Percentiles rank a stretch among this genome's conserved stretches.
Evolutionary conservation across 2,329 filamentous ascomycete genomes (phyloP).

Genomic region (Scedosporium aurantiacum): DNA sequence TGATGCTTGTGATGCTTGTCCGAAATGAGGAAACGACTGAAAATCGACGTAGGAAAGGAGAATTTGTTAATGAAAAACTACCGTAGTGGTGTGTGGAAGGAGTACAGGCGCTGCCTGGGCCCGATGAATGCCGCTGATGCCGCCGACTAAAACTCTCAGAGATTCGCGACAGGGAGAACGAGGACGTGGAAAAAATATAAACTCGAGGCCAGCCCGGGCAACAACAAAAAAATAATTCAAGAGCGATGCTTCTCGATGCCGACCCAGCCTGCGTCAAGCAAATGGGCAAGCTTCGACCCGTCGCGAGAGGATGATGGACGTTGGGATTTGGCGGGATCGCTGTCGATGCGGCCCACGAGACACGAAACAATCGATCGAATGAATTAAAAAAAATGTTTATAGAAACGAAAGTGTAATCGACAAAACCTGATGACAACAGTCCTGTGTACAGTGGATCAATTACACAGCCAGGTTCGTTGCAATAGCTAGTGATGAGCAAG

Average conservation of each 20-base stretch:
- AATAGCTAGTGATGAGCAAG: constrained; percentile 15
- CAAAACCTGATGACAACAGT: constrained; percentile 20
- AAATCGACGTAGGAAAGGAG: background rate
- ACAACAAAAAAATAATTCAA: constrained; percentile 5
- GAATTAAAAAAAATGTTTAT: constrained; percentile 28
- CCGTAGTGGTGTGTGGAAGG: background rate
- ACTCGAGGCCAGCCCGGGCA: constrained; percentile 13
- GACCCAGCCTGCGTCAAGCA: constrained; percentile 15
- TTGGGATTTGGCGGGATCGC: constrained; percentile 15
- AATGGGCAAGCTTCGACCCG: constrained; percentile 5
- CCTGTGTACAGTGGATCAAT: constrained; percentile 6
- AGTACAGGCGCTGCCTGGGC: constrained; percentile 1
- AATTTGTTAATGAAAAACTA: too few relatives aligned
- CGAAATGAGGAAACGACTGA: background rate
- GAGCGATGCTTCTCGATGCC: constrained; percentile 10
- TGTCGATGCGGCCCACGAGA: constrained; percentile 5
- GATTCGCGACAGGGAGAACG: constrained; percentile 3
- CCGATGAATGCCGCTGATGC: constrained; percentile 2
- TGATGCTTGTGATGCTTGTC: background rate
- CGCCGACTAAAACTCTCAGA: too few relatives aligned
- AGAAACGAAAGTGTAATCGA: constrained; percentile 23
- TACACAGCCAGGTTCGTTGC: constrained; percentile 17
- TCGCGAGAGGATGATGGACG: constrained; percentile 10
- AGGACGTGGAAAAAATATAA: background rate
- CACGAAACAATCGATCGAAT: constrained; percentile 23